phyloP scores from a whole-genome alignment of 2,329 filamentous ascomycete genomes.

The Cadophora sp. region DNA sequence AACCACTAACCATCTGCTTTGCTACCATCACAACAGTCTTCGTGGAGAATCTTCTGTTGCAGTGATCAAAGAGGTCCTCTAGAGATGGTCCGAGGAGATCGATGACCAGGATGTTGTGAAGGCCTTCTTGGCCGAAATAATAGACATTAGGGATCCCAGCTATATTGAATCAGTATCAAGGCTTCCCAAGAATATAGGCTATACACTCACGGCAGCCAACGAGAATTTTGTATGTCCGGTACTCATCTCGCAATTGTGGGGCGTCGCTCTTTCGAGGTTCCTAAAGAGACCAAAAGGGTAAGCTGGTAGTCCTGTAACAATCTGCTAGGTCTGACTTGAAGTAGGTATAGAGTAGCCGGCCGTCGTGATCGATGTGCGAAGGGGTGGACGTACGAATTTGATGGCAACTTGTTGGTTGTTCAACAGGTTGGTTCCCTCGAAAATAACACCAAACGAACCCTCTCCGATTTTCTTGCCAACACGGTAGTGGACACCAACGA shows the following conservation, averaged over 20 bases:
- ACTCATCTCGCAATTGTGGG: conserved; percentile 96
- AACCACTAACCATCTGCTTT: conserved; percentile 86
- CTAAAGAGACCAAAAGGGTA: conserved; percentile 51
- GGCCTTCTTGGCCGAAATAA: conserved; percentile 97
- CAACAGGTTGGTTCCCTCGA: conserved; percentile 96
- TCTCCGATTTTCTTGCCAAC: conserved; percentile 99
- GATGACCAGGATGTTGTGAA: conserved; percentile 98
- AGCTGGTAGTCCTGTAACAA: conserved; percentile 13
- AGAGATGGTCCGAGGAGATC: conserved; percentile 93
- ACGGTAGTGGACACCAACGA: conserved; percentile 97
- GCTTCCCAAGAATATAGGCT: conserved; percentile 24
- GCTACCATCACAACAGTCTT: conserved; percentile 99
- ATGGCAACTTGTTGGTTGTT: conserved; percentile 99
- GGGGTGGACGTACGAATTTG: conserved; percentile 81
- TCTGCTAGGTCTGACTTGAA: background rate
- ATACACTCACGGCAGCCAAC: conserved; percentile 92
- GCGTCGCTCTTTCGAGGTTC: conserved; percentile 99
- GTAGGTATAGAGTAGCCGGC: background rate
- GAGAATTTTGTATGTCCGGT: conserved; percentile 98
- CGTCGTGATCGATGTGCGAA: conserved; percentile 1
- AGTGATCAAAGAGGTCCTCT: conserved; percentile 97
- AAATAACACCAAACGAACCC: conserved; percentile 95
- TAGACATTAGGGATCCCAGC: conserved; percentile 99
- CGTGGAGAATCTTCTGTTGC: conserved; percentile 90
- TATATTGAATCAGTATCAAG: conserved; percentile 53